Evolutionary conservation across 768 basidiomycete genomes (phyloP).

Genomic region (Phylloporus rhodoxanthus): DNA sequence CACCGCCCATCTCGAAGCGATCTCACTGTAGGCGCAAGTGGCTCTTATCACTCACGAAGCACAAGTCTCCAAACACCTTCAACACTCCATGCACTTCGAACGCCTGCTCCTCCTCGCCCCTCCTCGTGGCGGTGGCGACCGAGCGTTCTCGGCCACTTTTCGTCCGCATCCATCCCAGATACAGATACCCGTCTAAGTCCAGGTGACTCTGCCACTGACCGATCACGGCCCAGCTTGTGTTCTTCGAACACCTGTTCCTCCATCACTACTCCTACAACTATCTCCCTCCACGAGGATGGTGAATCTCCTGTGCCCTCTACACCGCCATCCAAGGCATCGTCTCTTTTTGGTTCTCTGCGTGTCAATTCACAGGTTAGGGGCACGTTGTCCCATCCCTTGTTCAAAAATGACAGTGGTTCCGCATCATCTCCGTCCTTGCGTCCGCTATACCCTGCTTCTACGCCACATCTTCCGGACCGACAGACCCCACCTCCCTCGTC

Average conservation of each 20-base stretch:
- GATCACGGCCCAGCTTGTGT: constrained; percentile 55
- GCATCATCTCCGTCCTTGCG: constrained; percentile 34
- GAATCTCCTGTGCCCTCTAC: constrained; percentile 36
- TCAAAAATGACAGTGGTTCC: constrained; percentile 24
- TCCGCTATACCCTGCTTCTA: constrained; percentile 34
- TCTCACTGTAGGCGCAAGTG: constrained; percentile 24
- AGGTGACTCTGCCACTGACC: constrained; percentile 37
- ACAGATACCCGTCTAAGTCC: constrained; percentile 38
- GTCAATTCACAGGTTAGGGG: constrained; percentile 24
- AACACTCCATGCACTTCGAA: constrained; percentile 11
- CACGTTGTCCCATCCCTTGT: constrained; percentile 30
- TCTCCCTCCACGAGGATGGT: constrained; percentile 37
- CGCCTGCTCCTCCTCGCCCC: constrained; percentile 6
- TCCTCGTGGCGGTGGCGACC: constrained; percentile 53
- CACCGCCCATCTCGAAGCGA: constrained; percentile 28
- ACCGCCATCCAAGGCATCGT: constrained; percentile 29
- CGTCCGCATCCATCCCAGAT: constrained; percentile 42
- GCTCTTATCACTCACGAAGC: constrained; percentile 41
- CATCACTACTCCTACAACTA: constrained; percentile 33
- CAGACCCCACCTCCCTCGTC: constrained; percentile 28
- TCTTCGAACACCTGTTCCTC: constrained; percentile 52
- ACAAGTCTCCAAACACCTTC: constrained; percentile 45
- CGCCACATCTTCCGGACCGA: constrained; percentile 37
- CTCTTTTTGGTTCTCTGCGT: constrained; percentile 32
- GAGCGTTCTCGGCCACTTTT: constrained; percentile 59